These are phyloP conservation scores for Curvularia sp. DNA, from an alignment of 2,329 filamentous ascomycete species.

Conservation along the genomic window DNA sequence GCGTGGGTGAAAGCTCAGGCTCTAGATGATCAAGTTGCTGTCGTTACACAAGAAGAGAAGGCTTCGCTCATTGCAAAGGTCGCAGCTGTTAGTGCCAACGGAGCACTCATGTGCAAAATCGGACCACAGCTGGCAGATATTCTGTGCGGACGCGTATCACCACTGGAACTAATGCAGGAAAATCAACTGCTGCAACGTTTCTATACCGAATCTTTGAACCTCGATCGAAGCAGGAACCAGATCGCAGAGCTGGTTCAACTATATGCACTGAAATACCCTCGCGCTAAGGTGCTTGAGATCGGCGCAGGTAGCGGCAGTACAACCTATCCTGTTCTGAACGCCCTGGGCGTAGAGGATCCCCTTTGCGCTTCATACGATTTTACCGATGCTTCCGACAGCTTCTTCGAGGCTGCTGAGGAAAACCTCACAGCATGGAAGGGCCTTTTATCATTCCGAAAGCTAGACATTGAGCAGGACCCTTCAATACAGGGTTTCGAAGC, in stretches of 20 bases:
- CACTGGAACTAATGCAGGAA: constrained; percentile 1
- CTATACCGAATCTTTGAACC: background rate
- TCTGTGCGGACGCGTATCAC: background rate
- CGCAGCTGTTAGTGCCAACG: background rate
- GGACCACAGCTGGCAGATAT: background rate
- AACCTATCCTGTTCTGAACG: background rate
- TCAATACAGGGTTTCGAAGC: constrained; percentile 21
- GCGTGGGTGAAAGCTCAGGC: background rate
- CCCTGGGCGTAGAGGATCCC: background rate
- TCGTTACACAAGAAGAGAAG: background rate
- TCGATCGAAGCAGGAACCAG: background rate
- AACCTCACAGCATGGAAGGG: background rate
- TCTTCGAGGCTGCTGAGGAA: background rate
- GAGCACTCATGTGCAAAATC: background rate
- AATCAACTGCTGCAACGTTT: background rate
- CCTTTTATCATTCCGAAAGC: background rate
- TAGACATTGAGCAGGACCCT: constrained; percentile 12
- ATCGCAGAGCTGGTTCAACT: background rate
- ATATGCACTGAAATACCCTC: background rate
- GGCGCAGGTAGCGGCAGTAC: background rate
- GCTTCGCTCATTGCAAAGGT: background rate
- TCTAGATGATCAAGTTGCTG: background rate
- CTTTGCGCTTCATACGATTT: background rate
- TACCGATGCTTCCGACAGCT: background rate
- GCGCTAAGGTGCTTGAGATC: background rate